These are phyloP conservation scores for Chaetoceros tenuissimus DNA, from an alignment of 108 stramenopile genomes.

Conservation along the genomic window DNA sequence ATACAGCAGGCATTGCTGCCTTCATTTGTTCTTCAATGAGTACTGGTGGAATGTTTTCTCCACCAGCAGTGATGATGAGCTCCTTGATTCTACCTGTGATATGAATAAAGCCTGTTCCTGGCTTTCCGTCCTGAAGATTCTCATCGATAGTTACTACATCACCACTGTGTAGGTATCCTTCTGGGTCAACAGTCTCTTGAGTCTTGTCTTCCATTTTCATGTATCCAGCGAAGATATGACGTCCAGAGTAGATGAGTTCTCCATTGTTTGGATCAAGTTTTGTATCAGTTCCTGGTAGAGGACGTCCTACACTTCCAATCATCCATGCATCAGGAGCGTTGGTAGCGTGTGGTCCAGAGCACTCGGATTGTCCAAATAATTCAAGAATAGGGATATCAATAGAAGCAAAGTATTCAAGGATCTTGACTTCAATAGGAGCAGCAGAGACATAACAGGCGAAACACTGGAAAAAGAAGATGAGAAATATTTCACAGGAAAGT, in stretches of 20 bases:
- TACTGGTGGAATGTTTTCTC: constrained; percentile 67
- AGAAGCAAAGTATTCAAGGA: constrained; percentile 57
- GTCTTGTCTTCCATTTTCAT: constrained; percentile 58
- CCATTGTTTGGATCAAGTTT: constrained; percentile 23
- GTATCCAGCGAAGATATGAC: constrained; percentile 79
- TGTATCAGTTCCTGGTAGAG: constrained; percentile 26
- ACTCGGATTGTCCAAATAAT: constrained; percentile 68
- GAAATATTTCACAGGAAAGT: background rate
- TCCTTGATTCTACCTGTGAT: constrained; percentile 43
- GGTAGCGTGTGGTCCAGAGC: constrained; percentile 56
- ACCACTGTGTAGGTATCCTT: constrained; percentile 60
- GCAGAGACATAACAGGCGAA: constrained; percentile 33
- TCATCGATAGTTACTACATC: constrained; percentile 16
- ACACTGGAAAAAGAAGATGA: constrained; percentile 2
- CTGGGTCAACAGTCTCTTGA: constrained; percentile 40
- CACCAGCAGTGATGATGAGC: constrained; percentile 65
- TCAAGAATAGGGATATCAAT: constrained; percentile 62
- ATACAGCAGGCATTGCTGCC: constrained; percentile 18
- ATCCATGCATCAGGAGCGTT: constrained; percentile 31
- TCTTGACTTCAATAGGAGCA: constrained; percentile 56
- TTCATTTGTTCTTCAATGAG: constrained; percentile 63
- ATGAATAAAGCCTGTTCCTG: constrained; percentile 9
- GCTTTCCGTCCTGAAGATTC: constrained; percentile 4
- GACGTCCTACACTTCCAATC: constrained; percentile 23
- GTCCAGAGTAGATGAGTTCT: constrained; percentile 55